Percentiles rank a stretch among this genome's conserved stretches.
Conservation (phyloP, 2,329 filamentous ascomycete species). For the Monascus ruber region DNA sequence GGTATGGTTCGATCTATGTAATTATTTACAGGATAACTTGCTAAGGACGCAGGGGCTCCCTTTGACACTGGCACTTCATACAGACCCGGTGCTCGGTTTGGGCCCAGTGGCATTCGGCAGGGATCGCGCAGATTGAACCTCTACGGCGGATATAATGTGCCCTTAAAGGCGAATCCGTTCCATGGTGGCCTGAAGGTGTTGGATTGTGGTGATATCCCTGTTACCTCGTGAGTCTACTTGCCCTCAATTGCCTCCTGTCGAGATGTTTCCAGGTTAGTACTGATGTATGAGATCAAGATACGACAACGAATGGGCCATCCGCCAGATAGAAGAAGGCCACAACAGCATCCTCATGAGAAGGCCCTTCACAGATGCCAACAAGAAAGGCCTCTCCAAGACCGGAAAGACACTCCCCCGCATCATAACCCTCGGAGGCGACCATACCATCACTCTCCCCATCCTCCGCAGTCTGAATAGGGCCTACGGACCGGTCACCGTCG, state of each 20-base stretch:
- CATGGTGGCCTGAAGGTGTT: conserved; percentile 68
- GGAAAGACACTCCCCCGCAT: conserved; percentile 68
- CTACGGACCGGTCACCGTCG: conserved; percentile 56
- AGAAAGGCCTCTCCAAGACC: conserved; percentile 56
- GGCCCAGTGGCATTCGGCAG: conserved; percentile 74
- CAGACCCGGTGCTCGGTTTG: conserved; percentile 71
- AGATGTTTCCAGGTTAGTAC: too few relatives aligned
- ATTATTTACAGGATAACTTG: neutral
- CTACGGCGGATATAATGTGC: conserved; percentile 80
- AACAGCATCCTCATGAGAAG: conserved; percentile 60
- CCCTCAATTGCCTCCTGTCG: too few relatives aligned
- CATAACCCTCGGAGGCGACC: conserved; percentile 55
- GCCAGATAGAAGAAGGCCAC: conserved; percentile 79
- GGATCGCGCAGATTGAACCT: conserved; percentile 55
- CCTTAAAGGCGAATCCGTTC: conserved; percentile 68
- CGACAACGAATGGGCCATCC: conserved; percentile 69
- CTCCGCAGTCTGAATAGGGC: conserved; percentile 50
- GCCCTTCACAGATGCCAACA: conserved; percentile 57
- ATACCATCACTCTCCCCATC: conserved; percentile 37
- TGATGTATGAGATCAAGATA: conserved; percentile 41
- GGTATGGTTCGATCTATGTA: conserved; percentile 35
- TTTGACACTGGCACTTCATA: conserved; percentile 84
- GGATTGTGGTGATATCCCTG: conserved; percentile 75
- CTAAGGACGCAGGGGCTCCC: conserved; percentile 50
- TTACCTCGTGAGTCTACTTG: conserved; percentile 55